These are phyloP conservation scores for Hyphopichia buzzinii DNA, from an alignment of 1,139 yeast genomes.

Conservation along the genomic window DNA sequence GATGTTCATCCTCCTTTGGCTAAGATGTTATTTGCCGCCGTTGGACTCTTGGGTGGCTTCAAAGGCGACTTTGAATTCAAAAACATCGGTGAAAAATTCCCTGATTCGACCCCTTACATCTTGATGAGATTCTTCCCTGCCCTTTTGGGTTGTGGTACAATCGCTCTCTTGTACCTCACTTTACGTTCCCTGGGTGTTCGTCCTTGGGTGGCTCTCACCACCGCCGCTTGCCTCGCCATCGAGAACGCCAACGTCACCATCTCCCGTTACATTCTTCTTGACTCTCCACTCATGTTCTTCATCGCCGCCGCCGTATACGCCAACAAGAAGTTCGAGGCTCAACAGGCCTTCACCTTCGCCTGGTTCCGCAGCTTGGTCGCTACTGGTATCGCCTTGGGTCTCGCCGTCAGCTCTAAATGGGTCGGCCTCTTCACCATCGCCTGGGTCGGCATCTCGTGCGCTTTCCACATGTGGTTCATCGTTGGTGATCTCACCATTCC, in stretches of 20 bases:
- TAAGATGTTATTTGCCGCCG: constrained; percentile 81
- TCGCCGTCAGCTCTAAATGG: constrained; percentile 91
- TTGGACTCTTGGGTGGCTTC: constrained; percentile 71
- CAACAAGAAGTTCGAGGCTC: constrained; percentile 77
- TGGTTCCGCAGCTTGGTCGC: constrained; percentile 75
- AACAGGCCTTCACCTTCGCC: constrained; percentile 61
- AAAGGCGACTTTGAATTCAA: constrained; percentile 73
- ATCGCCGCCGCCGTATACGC: constrained; percentile 84
- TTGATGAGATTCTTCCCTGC: constrained; percentile 90
- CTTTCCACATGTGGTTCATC: constrained; percentile 80
- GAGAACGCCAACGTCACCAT: constrained; percentile 90
- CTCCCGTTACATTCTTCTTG: constrained; percentile 85
- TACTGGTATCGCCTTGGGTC: constrained; percentile 81
- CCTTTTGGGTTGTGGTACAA: constrained; percentile 74
- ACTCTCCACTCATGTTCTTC: constrained; percentile 87
- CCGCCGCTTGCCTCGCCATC: constrained; percentile 65
- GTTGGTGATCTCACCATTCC: constrained; percentile 81
- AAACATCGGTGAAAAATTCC: constrained; percentile 65
- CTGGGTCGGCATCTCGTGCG: constrained; percentile 81
- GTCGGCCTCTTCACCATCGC: constrained; percentile 93
- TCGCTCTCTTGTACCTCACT: constrained; percentile 74
- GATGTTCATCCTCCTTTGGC: constrained; percentile 96
- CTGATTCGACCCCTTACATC: constrained; percentile 64
- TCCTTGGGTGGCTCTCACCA: constrained; percentile 66
- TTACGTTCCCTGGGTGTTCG: constrained; percentile 85